Base-by-base conservation (phyloP, 352 stramenopile species). In the Phytophthora meadii region DNA sequence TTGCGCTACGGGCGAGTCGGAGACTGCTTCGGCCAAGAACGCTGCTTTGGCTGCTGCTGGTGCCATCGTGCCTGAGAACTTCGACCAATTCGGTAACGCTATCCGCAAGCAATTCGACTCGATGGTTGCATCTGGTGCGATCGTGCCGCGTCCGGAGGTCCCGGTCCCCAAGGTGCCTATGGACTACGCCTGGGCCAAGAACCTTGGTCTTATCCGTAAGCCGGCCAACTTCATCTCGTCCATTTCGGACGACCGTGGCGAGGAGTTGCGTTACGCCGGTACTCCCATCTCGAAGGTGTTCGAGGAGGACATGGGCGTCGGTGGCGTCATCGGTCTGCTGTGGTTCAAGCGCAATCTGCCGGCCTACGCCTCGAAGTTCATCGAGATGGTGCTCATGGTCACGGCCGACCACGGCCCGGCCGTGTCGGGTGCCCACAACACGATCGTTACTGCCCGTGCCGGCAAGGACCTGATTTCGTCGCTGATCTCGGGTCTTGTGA, bases 331-430 rank as follows among this genome's bases (percentile, higher is more conserved):
- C 12, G 95, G 90, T 17, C 75, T 99, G 54, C 84, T 99, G 32
- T 99, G 96, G 96, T 99, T 99, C 85, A 94, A 97, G 75, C 89
- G 96, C 27, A 77, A 82, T 36, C 69, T 98, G 62, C 92, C 93
- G 19, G 40, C 84, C 34, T 97, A 97, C 79, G 92, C 91, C 15
- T 89, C 82, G 42, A 97, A 97, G 77, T 99, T 99, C 72, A 98
- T 99, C 58, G 96, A 99, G 80, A 99, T 98, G 94, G 93, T 99
- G 57, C 82, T 99, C 19, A 98, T 98, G 95, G 94, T 99, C 36
- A 98, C 94, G 17, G 96, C 96, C 32, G 96, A 99, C 78, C 96
- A 99, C 80, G 96, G 96, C 40, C 96, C 96, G 47, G 95, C 95
- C 24, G 96, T 99, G 24, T 97, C 93, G 32, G 96, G 96, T 55